A percentile compares a stretch with the other conserved stretches of the same genome.
Evolutionary conservation across 2,329 filamentous ascomycete species (phyloP).

Genomic region (Talaromyces funiculosus): DNA sequence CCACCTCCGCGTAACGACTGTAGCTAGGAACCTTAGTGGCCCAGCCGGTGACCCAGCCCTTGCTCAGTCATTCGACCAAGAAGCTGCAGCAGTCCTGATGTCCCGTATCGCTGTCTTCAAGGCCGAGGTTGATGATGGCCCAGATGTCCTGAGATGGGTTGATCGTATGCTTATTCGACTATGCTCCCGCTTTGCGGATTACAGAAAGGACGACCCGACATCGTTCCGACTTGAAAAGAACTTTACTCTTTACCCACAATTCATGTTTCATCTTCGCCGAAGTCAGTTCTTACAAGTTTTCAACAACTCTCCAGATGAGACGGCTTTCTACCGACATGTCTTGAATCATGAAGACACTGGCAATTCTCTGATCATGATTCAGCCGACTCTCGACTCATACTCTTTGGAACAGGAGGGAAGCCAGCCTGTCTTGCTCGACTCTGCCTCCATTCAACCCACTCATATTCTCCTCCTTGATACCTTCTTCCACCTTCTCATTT

Average conservation of each 20-base stretch:
- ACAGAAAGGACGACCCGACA: constrained; percentile 94
- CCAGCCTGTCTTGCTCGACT: constrained; percentile 90
- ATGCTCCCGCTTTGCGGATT: constrained; percentile 95
- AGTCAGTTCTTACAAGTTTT: constrained; percentile 98
- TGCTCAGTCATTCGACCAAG: constrained; percentile 95
- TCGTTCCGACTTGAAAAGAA: constrained; percentile 98
- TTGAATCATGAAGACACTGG: constrained; percentile 95
- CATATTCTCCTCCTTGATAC: constrained; percentile 93
- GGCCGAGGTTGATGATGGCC: constrained; percentile 94
- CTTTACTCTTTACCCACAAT: constrained; percentile 96
- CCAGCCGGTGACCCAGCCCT: constrained; percentile 91
- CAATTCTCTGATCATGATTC: constrained; percentile 98
- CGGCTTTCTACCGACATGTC: constrained; percentile 96
- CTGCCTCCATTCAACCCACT: constrained; percentile 88
- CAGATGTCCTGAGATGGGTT: constrained; percentile 97
- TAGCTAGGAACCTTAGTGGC: constrained; percentile 83
- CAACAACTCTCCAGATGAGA: constrained; percentile 98
- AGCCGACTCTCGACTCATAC: constrained; percentile 94
- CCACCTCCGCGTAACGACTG: constrained; percentile 90
- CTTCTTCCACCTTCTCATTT: constrained; percentile 99
- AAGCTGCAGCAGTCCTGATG: constrained; percentile 96
- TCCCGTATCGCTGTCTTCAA: constrained; percentile 99
- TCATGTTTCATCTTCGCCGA: constrained; percentile 97
- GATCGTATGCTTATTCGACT: constrained; percentile 96
- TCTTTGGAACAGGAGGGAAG: constrained; percentile 93